Evolutionary conservation across 2,329 filamentous ascomycete genomes (phyloP).

Genomic region (Ophiostoma australiae): DNA sequence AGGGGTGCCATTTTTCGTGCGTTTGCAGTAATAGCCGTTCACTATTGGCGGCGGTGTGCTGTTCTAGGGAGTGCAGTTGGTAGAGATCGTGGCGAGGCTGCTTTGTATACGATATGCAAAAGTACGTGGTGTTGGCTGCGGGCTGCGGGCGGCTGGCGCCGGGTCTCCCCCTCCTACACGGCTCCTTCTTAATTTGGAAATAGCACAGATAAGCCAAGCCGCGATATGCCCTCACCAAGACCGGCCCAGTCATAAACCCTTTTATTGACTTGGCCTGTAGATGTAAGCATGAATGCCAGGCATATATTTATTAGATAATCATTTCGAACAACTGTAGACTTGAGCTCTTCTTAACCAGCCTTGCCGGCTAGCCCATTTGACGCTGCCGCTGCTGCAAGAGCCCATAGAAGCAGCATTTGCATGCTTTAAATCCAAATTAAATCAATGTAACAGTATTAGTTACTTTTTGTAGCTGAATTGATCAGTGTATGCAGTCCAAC

Average conservation of each 20-base stretch:
- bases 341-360: neutral
- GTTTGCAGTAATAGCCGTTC: neutral
- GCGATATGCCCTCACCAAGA: neutral
- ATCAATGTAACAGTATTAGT: neutral
- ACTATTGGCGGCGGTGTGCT: too few relatives aligned
- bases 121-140: neutral
- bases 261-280: neutral
- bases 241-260: neutral
- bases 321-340: neutral
- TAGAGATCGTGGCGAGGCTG: too few relatives aligned
- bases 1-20: constrained; percentile 23
- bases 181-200: constrained; percentile 14
- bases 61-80: too few relatives aligned
- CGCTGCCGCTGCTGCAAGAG: neutral
- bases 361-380: neutral
- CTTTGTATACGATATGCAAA: neutral
- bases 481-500: too few relatives aligned
- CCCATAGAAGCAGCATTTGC: neutral
- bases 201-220: constrained; percentile 13
- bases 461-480: too few relatives aligned
- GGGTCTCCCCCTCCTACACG: constrained; percentile 16
- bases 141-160: constrained; percentile 22
- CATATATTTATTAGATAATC: neutral
- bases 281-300: neutral
- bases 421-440: neutral